Evolutionary conservation across 305 asterid species (phyloP).

Genomic region (Fraxinus ornus): DNA sequence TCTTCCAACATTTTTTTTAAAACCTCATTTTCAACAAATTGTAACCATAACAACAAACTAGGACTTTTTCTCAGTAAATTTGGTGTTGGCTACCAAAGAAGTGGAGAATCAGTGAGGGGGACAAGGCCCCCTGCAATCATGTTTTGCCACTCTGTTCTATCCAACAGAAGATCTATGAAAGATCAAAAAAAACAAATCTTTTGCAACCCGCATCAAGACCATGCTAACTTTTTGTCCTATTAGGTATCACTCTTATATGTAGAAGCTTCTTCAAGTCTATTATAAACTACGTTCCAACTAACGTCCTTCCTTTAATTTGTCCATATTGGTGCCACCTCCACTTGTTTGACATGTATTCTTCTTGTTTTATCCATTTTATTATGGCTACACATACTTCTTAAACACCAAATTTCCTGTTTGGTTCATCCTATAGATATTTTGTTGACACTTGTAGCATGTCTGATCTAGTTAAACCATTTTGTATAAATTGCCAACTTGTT

Average conservation of each 20-base stretch:
- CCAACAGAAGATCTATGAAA: background rate
- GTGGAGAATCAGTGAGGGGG: background rate
- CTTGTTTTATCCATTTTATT: background rate
- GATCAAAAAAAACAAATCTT: background rate
- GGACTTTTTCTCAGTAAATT: background rate
- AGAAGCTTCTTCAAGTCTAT: background rate
- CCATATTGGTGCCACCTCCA: background rate
- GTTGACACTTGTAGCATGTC: background rate
- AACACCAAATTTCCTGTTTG: background rate
- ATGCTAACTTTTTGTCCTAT: background rate
- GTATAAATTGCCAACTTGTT: background rate
- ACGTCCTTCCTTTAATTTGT: background rate
- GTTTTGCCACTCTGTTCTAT: background rate
- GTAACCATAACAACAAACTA: background rate
- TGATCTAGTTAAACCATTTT: background rate
- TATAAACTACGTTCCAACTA: background rate
- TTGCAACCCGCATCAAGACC: background rate
- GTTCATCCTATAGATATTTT: background rate
- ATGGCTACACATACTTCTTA: background rate
- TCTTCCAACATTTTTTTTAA: background rate
- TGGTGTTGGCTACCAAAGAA: background rate
- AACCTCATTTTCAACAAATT: background rate
- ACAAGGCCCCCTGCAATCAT: background rate
- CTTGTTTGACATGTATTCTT: background rate
- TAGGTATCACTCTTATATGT: background rate